Conservation (phyloP, 768 basidiomycete species). For the Suillus tomentosus region DNA sequence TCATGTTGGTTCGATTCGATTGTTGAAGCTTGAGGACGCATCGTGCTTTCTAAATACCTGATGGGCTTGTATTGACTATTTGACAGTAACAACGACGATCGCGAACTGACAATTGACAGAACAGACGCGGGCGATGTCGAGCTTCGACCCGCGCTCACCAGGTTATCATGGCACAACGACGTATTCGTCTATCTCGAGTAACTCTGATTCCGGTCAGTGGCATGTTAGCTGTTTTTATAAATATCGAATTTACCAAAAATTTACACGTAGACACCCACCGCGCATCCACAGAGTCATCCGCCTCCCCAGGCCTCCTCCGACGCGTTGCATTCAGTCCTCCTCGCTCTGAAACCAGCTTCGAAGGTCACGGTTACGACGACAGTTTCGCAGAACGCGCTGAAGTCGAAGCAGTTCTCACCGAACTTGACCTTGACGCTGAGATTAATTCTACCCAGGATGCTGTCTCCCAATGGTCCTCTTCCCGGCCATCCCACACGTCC, state of each 20-base stretch:
- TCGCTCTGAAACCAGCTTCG: constrained; percentile 17
- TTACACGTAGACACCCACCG: constrained; percentile 43
- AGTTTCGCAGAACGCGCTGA: constrained; percentile 45
- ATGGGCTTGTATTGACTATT: constrained; percentile 9
- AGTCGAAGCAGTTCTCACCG: constrained; percentile 68
- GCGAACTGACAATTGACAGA: constrained; percentile 38
- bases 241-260: constrained; percentile 11
- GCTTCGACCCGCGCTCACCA: constrained; percentile 59
- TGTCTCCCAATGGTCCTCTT: constrained; percentile 65
- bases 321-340: constrained; percentile 19
- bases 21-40: constrained; percentile 35
- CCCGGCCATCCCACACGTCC: constrained; percentile 14
- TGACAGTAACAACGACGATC: constrained; percentile 3
- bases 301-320: constrained; percentile 7
- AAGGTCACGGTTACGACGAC: constrained; percentile 8
- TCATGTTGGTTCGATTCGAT: constrained; percentile 21
- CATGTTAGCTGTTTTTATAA: neutral
- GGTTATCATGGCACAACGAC: constrained; percentile 57
- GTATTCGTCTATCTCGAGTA: constrained; percentile 51
- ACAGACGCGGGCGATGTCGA: constrained; percentile 18
- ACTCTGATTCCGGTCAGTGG: constrained; percentile 54
- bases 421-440: constrained; percentile 72
- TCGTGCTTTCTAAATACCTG: constrained; percentile 29
- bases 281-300: constrained; percentile 43
- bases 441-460: constrained; percentile 66